A percentile compares a stretch with the other conserved stretches of the same genome.
phyloP scores from a whole-genome alignment of 495 filamentous ascomycete species.

The Neurospora pannonica region DNA sequence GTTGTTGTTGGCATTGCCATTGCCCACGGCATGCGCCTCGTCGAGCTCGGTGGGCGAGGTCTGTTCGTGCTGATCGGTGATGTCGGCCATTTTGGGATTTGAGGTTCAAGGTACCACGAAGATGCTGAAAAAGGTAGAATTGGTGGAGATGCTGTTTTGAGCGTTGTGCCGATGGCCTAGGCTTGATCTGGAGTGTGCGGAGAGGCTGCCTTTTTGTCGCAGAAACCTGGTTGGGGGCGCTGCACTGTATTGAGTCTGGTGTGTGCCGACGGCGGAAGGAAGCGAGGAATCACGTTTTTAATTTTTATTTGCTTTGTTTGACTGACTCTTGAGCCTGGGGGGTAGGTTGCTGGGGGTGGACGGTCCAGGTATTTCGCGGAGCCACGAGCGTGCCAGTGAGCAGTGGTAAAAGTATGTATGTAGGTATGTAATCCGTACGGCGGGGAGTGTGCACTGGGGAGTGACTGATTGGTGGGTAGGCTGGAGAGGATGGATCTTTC shows the following conservation, averaged over 20 bases:
- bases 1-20: constrained; percentile 46
- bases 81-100: constrained; percentile 45
- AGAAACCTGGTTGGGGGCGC: constrained; percentile 44
- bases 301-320: constrained; percentile 32
- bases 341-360: neutral
- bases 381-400: constrained; percentile 3
- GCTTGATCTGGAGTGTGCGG: constrained; percentile 48
- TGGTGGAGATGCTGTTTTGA: constrained; percentile 48
- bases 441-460: neutral
- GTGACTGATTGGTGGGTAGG: neutral
- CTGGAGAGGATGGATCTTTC: neutral
- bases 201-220: constrained; percentile 42
- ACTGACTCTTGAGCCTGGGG: constrained; percentile 9
- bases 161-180: constrained; percentile 50
- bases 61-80: constrained; percentile 52
- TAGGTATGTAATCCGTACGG: neutral
- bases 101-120: constrained; percentile 39
- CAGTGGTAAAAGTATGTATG: neutral
- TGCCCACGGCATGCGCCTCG: constrained; percentile 52
- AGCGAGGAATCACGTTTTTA: constrained; percentile 32
- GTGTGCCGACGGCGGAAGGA: constrained; percentile 32
- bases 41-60: constrained; percentile 51
- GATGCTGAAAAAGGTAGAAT: constrained; percentile 33
- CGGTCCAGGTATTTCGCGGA: constrained; percentile 22
- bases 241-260: constrained; percentile 46